Percentiles rank a stretch among this genome's conserved stretches.
Conservation (phyloP, 1,139 yeast genomes). For the Kodamaea sp. region DNA sequence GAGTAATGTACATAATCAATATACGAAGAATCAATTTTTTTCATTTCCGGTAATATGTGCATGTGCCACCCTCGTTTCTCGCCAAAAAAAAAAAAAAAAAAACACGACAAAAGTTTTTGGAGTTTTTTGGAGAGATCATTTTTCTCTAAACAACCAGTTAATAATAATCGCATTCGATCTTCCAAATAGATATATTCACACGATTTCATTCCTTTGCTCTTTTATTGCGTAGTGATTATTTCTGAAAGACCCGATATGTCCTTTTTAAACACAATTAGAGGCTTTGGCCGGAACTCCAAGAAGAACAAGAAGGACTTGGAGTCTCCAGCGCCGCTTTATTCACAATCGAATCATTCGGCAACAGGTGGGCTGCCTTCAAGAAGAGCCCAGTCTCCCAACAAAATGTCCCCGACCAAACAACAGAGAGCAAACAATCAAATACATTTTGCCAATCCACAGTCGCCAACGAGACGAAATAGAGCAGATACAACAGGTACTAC, state of each 20-base stretch:
- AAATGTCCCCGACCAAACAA: slow-evolving; percentile 32
- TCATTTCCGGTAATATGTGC: too few species aligned
- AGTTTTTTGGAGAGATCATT: too few species aligned
- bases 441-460: slow-evolving; percentile 24
- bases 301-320: slow-evolving; percentile 47
- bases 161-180: too few species aligned
- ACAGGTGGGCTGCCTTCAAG: slow-evolving; percentile 25
- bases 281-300: slow-evolving; percentile 62
- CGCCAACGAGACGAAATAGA: slow-evolving; percentile 35
- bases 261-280: slow-evolving; percentile 48
- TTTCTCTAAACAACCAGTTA: too few species aligned
- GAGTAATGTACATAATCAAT: too few species aligned
- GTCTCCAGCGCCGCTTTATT: slow-evolving; percentile 30
- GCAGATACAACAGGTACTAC: slow-evolving; percentile 15
- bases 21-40: too few species aligned
- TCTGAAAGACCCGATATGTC: slow-evolving; percentile 27
- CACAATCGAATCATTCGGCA: slow-evolving; percentile 32
- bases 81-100: too few species aligned
- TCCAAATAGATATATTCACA: too few species aligned
- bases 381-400: slow-evolving; percentile 37
- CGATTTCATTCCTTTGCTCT: too few species aligned
- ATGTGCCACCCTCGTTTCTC: too few species aligned
- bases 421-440: slow-evolving; percentile 21
- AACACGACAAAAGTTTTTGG: too few species aligned
- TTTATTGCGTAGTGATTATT: too few species aligned